Conservation (phyloP, 2,329 filamentous ascomycete species). For the Exophiala alcalophila region DNA sequence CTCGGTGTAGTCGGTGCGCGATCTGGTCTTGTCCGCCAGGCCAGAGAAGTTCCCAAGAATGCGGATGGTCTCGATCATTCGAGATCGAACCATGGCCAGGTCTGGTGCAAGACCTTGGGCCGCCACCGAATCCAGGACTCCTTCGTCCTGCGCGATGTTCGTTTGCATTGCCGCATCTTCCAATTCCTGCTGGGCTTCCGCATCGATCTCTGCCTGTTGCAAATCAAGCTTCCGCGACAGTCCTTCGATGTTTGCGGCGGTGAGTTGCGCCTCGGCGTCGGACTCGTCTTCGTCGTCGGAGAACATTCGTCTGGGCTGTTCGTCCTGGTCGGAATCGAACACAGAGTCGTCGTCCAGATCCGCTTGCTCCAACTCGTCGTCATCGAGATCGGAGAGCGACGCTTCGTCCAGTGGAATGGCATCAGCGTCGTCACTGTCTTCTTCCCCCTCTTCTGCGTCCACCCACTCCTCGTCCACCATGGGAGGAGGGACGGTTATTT, state of each 20-base stretch:
- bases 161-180: slow-evolving; percentile 84
- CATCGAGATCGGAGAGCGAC: slow-evolving; percentile 25
- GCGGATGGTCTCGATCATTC: slow-evolving; percentile 90
- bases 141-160: slow-evolving; percentile 79
- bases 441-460: slow-evolving; percentile 44
- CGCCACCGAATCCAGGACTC: slow-evolving; percentile 59
- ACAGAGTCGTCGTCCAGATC: slow-evolving; percentile 53
- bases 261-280: slow-evolving; percentile 84
- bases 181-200: slow-evolving; percentile 79
- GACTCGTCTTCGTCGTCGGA: slow-evolving; percentile 92
- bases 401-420: slow-evolving; percentile 47
- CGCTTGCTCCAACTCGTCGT: slow-evolving; percentile 31
- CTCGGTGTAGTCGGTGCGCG: slow-evolving; percentile 80
- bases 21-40: slow-evolving; percentile 73
- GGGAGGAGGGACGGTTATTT: slow-evolving; percentile 28
- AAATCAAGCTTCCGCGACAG: slow-evolving; percentile 80
- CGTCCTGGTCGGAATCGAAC: slow-evolving; percentile 67
- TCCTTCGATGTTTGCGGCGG: slow-evolving; percentile 92
- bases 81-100: slow-evolving; percentile 78
- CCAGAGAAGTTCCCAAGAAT: slow-evolving; percentile 86
- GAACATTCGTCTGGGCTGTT: slow-evolving; percentile 69
- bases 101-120: slow-evolving; percentile 76
- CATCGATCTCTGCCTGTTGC: slow-evolving; percentile 72
- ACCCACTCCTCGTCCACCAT: slow-evolving; percentile 44
- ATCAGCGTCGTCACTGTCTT: slow-evolving; percentile 41